phyloP scores from a whole-genome alignment of 768 basidiomycete species.

The Psilocybe cyanescens region DNA sequence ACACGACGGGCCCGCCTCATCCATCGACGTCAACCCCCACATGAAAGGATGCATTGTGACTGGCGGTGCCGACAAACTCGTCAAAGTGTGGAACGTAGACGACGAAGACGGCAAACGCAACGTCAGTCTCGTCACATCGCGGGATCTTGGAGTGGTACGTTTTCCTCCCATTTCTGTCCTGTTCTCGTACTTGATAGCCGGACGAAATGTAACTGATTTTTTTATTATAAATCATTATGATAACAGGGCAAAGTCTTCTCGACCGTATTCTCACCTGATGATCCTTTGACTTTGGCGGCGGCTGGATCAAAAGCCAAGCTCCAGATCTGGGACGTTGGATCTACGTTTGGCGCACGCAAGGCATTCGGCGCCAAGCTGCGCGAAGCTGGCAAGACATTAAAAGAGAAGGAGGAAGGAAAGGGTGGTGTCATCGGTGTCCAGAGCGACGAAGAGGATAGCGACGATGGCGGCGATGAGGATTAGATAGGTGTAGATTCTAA shows the following conservation, averaged over 20 bases:
- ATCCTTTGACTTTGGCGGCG: slow-evolving; percentile 90
- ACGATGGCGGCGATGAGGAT: slow-evolving; percentile 43
- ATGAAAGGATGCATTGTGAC: slow-evolving; percentile 91
- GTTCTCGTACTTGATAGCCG: not conserved
- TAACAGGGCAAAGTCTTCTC: slow-evolving; percentile 95
- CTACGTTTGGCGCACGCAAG: slow-evolving; percentile 81
- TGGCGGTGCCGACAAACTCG: slow-evolving; percentile 92
- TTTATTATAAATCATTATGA: not conserved
- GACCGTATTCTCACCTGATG: slow-evolving; percentile 89
- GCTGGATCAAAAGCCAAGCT: slow-evolving; percentile 94
- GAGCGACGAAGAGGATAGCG: slow-evolving; percentile 73
- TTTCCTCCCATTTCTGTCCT: not conserved
- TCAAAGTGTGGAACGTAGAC: slow-evolving; percentile 94
- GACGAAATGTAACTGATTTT: not conserved
- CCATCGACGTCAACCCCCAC: slow-evolving; percentile 89
- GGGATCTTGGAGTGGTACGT: slow-evolving; percentile 90
- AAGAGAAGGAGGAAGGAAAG: slow-evolving; percentile 56
- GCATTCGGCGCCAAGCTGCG: slow-evolving; percentile 80
- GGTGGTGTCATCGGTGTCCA: slow-evolving; percentile 71
- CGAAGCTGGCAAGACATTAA: slow-evolving; percentile 69
- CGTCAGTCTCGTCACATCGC: slow-evolving; percentile 82
- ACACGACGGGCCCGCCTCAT: slow-evolving; percentile 89
- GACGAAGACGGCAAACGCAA: slow-evolving; percentile 66
- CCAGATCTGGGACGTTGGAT: slow-evolving; percentile 94
- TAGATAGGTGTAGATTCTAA: not conserved